Conservation (phyloP, 148 eudicot species). For the Rhododendron henanense region DNA sequence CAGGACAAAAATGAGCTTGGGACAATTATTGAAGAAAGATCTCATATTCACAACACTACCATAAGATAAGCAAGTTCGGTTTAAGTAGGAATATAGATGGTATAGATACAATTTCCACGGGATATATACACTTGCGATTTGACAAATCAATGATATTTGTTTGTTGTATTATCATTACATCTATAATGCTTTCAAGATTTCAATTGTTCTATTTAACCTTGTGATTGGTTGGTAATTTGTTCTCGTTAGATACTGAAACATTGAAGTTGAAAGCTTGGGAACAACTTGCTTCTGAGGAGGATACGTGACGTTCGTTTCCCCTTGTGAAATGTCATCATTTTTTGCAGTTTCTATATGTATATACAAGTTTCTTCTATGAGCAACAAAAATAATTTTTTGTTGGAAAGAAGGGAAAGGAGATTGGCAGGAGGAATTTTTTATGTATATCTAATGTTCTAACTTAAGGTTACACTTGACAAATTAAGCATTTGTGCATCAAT, state of each 20-base stretch:
- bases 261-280: slow-evolving; percentile 80
- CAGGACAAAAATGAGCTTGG: background rate
- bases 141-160: background rate
- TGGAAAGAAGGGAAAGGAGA: background rate
- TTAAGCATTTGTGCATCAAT: background rate
- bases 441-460: background rate
- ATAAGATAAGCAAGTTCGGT: background rate
- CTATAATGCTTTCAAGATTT: background rate
- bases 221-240: slow-evolving; percentile 15
- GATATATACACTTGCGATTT: background rate
- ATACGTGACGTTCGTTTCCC: slow-evolving; percentile 23
- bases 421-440: no score
- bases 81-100: background rate
- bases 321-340: background rate
- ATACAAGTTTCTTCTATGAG: background rate
- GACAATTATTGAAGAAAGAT: background rate
- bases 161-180: background rate
- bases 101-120: background rate
- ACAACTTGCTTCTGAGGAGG: slow-evolving; percentile 90
- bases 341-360: background rate
- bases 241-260: slow-evolving; percentile 74
- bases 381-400: background rate
- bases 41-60: background rate
- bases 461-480: background rate
- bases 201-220: background rate